A percentile compares a stretch with the other conserved stretches of the same genome.
Conservation (phyloP, 2,329 filamentous ascomycete genomes). For the Hypoxylon sp. region DNA sequence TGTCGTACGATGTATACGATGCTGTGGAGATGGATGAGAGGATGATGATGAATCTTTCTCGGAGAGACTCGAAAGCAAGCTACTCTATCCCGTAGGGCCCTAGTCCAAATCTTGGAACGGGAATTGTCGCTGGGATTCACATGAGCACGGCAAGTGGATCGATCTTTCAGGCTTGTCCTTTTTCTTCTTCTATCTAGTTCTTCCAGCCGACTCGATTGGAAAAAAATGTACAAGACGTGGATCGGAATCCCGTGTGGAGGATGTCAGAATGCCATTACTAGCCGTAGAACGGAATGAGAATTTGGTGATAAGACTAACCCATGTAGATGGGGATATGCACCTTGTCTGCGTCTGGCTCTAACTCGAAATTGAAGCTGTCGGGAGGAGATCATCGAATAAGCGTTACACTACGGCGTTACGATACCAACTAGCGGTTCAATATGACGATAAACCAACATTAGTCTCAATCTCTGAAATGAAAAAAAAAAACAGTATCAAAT, state of each 20-base stretch:
- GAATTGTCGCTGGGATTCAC: slow-evolving; percentile 31
- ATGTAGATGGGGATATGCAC: slow-evolving; percentile 17
- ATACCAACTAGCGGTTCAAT: slow-evolving; percentile 11
- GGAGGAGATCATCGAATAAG: slow-evolving; percentile 18
- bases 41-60: slow-evolving; percentile 18
- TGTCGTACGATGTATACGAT: slow-evolving; percentile 36
- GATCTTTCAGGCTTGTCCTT: slow-evolving; percentile 15
- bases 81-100: slow-evolving; percentile 23
- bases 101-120: slow-evolving; percentile 30
- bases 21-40: slow-evolving; percentile 34
- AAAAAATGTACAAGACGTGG: slow-evolving; percentile 11
- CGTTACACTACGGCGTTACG: slow-evolving; percentile 16
- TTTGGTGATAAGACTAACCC: slow-evolving; percentile 19
- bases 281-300: slow-evolving; percentile 14
- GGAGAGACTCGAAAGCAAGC: slow-evolving; percentile 30
- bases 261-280: slow-evolving; percentile 27
- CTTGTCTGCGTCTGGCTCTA: slow-evolving; percentile 16
- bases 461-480: slow-evolving; percentile 2
- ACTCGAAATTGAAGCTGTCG: slow-evolving; percentile 21
- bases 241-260: slow-evolving; percentile 26
- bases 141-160: slow-evolving; percentile 34
- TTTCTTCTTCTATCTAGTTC: slow-evolving; percentile 5
- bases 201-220: slow-evolving; percentile 19
- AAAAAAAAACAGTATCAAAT: no score
- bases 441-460: slow-evolving; percentile 6